phyloP scores from a whole-genome alignment of 495 filamentous ascomycete species.

The Lepidopterella palustris region DNA sequence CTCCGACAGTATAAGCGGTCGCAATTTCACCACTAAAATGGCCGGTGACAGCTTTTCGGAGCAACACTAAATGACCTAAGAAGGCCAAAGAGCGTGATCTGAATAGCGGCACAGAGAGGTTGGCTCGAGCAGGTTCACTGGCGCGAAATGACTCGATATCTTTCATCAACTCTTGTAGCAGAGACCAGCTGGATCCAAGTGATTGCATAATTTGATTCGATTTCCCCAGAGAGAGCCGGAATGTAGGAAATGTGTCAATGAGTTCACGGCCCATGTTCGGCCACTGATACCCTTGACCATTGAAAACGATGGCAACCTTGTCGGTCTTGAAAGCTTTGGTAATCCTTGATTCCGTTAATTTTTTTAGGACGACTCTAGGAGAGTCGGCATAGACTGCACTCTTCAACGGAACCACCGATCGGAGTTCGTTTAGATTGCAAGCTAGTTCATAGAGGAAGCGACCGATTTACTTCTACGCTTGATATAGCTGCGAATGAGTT shows the following conservation, averaged over 20 bases:
- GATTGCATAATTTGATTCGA: constrained; percentile 2
- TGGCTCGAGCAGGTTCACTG: constrained; percentile 26
- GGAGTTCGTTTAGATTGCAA: background rate
- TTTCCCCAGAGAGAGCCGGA: background rate
- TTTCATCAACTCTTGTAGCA: background rate
- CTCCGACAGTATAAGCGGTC: constrained; percentile 10
- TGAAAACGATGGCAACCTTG: constrained; percentile 34
- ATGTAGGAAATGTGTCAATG: background rate
- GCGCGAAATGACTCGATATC: background rate
- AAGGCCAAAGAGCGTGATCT: constrained; percentile 41
- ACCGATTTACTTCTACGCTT: background rate
- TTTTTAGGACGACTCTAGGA: background rate
- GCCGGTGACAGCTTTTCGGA: constrained; percentile 5
- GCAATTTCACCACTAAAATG: constrained; percentile 28
- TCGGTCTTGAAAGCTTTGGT: background rate
- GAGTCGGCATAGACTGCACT: background rate
- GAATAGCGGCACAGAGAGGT: constrained; percentile 40
- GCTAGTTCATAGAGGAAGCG: background rate
- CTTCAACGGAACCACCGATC: background rate
- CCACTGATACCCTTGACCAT: constrained; percentile 39
- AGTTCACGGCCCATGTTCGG: constrained; percentile 30
- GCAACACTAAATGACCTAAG: constrained; percentile 2
- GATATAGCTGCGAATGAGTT: background rate
- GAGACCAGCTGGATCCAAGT: constrained; percentile 13
- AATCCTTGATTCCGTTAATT: background rate